These are phyloP conservation scores for Fusarium armeniacum DNA, from an alignment of 2,329 filamentous ascomycete genomes.

Conservation along the genomic window DNA sequence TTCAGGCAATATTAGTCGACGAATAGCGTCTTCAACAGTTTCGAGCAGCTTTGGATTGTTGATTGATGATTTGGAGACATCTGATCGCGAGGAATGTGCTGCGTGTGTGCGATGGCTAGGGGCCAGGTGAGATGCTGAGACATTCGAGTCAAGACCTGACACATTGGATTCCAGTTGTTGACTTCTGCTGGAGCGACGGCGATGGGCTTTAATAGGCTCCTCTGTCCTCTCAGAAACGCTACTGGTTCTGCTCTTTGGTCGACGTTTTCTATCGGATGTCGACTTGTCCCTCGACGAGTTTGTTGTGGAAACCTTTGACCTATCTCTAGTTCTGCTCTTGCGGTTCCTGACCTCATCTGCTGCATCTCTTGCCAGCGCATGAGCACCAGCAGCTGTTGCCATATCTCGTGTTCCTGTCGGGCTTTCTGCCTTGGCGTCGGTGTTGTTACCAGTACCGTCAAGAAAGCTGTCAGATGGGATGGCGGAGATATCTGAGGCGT, in stretches of 20 bases:
- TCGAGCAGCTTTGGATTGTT: conserved; percentile 93
- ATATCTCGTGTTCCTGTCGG: conserved; percentile 56
- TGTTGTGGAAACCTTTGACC: conserved; percentile 56
- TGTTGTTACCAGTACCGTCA: conserved; percentile 67
- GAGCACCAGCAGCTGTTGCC: conserved; percentile 55
- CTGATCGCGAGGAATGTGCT: conserved; percentile 66
- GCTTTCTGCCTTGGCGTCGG: conserved; percentile 59
- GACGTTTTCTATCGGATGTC: conserved; percentile 60
- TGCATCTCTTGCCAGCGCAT: conserved; percentile 56
- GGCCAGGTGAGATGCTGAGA: conserved; percentile 67
- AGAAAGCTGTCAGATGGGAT: conserved; percentile 74
- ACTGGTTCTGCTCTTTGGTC: conserved; percentile 64
- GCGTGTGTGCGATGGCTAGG: conserved; percentile 70
- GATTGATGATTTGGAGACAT: conserved; percentile 77
- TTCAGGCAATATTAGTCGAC: conserved; percentile 89
- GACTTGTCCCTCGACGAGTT: conserved; percentile 63
- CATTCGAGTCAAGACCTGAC: conserved; percentile 68
- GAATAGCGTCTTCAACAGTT: conserved; percentile 93
- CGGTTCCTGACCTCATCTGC: conserved; percentile 60
- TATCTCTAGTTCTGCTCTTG: conserved; percentile 63
- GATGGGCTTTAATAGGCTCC: conserved; percentile 62
- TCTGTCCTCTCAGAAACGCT: conserved; percentile 63
- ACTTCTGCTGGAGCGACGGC: conserved; percentile 66
- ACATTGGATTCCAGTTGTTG: conserved; percentile 64
- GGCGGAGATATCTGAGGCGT: conserved; percentile 88